Base-by-base conservation (phyloP, 805 yeast genomes). In the Cyberlindnera mycetangii region DNA sequence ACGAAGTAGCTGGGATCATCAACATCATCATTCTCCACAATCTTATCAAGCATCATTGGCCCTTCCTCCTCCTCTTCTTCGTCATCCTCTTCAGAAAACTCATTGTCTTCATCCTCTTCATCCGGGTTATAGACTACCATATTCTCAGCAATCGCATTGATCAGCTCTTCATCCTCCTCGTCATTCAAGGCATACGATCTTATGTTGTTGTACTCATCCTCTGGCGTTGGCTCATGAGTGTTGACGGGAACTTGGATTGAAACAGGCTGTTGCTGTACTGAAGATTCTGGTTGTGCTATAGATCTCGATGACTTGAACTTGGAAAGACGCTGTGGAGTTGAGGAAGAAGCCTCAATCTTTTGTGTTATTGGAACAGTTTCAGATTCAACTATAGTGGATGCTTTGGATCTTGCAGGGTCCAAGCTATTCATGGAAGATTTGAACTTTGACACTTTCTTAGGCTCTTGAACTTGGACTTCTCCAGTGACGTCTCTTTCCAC, bases 21-120 rank as follows among this genome's bases (percentile, higher is more conserved):
- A 21, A 57, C 61, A 3, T 61, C 58, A 7, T 64, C 71, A 24
- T 58, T 59, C 32, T 60, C 83, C 2, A 75, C 64, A 34, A 76
- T 68, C 17, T 64, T 62, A 31, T 72, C 78, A 3, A 62, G 51
- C 38, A 76, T 50, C 42, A 75, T 65, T 17, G 70, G 68, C 0
- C 63, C 68, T 15, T 69, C 69, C 14, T 59, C 67, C 1, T 63
- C 72, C 3, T 60, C 71, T 3, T 60, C 66, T 12, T 58, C 65
- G 5, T 61, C 67, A 9, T 55, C 59, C 3, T 48, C 52, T 12
- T 39, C 32, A 16, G 56, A 64, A 2, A 54, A 60, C 4, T 59
- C 62, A 11, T 53, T 60, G 18, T 52, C 66, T 8, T 59, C 67
- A 3, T 61, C 68, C 3, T 62, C 68, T 19, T 57, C 65, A 4